Evolutionary conservation across 2,329 filamentous ascomycete species (phyloP), one percentile per base, ranked within the genome.

Genomic region (Didymella keratinophila): DNA sequence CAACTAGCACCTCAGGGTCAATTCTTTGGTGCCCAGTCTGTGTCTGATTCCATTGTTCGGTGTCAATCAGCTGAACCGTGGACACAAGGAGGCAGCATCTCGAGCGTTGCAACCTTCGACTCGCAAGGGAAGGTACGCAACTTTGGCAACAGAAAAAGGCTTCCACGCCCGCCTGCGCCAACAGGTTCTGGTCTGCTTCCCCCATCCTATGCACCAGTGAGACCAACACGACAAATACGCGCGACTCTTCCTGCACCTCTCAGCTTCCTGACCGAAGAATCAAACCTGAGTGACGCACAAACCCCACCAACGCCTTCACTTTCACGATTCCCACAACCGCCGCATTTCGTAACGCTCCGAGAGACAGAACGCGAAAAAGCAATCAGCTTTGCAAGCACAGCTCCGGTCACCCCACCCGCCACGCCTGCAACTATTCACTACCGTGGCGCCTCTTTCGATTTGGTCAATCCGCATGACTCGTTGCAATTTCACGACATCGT

Each of bases 371-470:
- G 56, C n/a, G 56, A 58, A 34, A 54, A 51, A 34, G 48, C 68
- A 27, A 61, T 58, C 23, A 68, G 62, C 47, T 74, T 71, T 39
- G 52, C 66, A 30, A 65, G 70, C 14, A 63, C 69, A 18, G 69
- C 70, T 14, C 73, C 71, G 2, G 72, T 57, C 14, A 77, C 74
- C 4, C 75, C 75, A 21, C 76, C 76, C 4, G 69, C 71, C 28
- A 77, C 76, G 4, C 75, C 76, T 44, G 75, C 75, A 14, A 71
- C 72, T 20, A 66, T 78, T 18, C 75, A 78, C 56, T 78, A 77
- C 56, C 73, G 76, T 23, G 76, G 76, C 44, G 64, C 75, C 3
- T 78, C 76, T 16, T 78, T 78, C 50, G 75, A 78, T 53, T 54
- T 78, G 12, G 70, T 78, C 20, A 78, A 78, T 45, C 76, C 76